These are phyloP conservation scores for Akanthomyces uredinophilus DNA, from an alignment of 2,329 filamentous ascomycete genomes.

Conservation along the genomic window DNA sequence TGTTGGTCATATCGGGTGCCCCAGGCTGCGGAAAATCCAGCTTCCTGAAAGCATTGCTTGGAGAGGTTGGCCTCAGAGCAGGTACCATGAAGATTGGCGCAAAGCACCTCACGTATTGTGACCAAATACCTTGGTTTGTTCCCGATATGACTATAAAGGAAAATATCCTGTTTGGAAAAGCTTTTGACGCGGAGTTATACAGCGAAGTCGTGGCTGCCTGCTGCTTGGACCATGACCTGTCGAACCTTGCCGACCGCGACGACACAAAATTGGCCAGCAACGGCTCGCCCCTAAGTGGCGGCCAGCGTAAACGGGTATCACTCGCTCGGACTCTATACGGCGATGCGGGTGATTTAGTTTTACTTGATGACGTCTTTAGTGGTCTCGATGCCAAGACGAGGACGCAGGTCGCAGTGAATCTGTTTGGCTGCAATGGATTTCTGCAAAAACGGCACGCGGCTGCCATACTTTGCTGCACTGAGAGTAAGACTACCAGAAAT, in stretches of 20 bases:
- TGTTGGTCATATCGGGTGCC: neutral
- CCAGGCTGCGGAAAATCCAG: constrained; percentile 1
- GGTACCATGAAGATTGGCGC: neutral
- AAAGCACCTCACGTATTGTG: neutral
- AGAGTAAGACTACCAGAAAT: neutral
- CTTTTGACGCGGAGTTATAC: neutral
- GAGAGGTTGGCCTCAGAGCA: neutral
- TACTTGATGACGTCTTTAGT: constrained; percentile 1
- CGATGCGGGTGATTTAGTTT: neutral
- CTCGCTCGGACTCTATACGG: neutral
- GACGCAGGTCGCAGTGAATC: neutral
- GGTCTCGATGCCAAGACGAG: constrained; percentile 1
- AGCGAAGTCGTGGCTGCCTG: neutral
- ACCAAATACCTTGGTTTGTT: neutral
- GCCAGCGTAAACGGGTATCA: neutral
- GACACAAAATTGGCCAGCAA: neutral
- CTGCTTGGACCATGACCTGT: neutral
- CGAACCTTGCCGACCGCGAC: neutral
- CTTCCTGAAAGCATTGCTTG: neutral
- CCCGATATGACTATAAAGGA: neutral
- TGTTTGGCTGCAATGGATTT: neutral
- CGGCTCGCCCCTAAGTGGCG: constrained; percentile 5
- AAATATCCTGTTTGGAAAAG: neutral
- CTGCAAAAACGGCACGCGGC: neutral
- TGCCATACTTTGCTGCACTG: neutral